These are phyloP conservation scores for Rhodotorula sp. DNA, from an alignment of 1,284 basidiomycete genomes.

Conservation along the genomic window DNA sequence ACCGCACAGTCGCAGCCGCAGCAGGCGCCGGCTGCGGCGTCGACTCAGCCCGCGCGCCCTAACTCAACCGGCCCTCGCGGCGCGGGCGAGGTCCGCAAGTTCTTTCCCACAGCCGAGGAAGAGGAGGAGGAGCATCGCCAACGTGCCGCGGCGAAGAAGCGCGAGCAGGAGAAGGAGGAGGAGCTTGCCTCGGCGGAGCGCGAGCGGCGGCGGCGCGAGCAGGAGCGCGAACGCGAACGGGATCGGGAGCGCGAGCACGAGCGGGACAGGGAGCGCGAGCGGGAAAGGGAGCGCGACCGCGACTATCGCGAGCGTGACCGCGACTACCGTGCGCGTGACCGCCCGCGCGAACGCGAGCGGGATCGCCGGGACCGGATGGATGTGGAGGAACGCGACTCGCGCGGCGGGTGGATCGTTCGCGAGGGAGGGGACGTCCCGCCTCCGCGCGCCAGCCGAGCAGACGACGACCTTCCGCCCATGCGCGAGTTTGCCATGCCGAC, in stretches of 20 bases:
- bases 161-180: neutral
- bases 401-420: neutral
- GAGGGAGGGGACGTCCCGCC: conserved; percentile 10
- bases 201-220: neutral
- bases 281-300: neutral
- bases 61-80: neutral
- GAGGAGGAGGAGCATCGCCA: neutral
- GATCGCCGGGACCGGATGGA: conserved; percentile 1
- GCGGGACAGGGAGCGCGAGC: neutral
- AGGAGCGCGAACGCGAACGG: neutral
- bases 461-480: conserved; percentile 1
- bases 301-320: neutral
- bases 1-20: neutral
- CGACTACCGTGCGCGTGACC: neutral
- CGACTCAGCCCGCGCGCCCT: too few relatives aligned
- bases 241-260: neutral
- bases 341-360: neutral
- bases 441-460: conserved; percentile 1
- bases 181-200: neutral
- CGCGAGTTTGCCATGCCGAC: neutral
- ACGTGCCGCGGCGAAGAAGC: neutral
- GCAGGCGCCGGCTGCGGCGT: neutral
- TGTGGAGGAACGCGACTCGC: conserved; percentile 10
- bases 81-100: neutral
- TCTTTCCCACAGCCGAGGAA: neutral